Percentiles rank a stretch among this genome's conserved stretches.
Conservation (phyloP, 2,329 filamentous ascomycete genomes). For the Rugonectria rugulosa region DNA sequence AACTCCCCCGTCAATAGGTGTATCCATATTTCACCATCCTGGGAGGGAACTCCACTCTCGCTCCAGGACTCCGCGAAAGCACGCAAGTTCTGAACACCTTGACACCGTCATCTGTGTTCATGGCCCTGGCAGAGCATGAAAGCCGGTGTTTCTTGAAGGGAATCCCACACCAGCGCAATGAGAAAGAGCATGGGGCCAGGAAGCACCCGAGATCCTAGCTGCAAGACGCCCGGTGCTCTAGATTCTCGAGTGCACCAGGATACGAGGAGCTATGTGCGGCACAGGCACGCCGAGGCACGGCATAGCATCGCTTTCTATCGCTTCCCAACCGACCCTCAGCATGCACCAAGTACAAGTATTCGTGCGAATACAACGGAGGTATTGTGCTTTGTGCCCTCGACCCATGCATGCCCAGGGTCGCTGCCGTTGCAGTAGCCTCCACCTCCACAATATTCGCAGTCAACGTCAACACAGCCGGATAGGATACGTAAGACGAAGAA, state of each 20-base stretch:
- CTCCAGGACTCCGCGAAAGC: conserved; percentile 4
- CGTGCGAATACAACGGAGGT: too few species aligned
- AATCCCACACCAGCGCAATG: conserved; percentile 10
- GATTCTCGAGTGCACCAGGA: conserved; percentile 2
- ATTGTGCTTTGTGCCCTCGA: conserved; percentile 1
- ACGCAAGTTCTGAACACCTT: conserved; percentile 14
- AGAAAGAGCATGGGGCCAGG: conserved; percentile 1
- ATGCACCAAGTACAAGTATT: background rate
- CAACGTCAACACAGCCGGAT: background rate
- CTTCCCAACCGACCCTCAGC: conserved; percentile 11
- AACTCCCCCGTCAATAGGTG: too few species aligned
- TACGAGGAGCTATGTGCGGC: conserved; percentile 1
- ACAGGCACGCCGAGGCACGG: conserved; percentile 5
- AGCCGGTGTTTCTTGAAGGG: conserved; percentile 12
- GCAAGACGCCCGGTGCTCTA: background rate
- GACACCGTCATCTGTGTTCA: conserved; percentile 21
- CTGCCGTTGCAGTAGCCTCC: background rate
- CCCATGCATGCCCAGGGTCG: conserved; percentile 6
- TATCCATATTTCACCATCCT: conserved; percentile 10
- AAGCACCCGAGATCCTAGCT: background rate
- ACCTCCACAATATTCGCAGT: conserved; percentile 7
- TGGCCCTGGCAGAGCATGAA: conserved; percentile 15
- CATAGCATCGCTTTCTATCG: conserved; percentile 2
- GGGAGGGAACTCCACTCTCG: conserved; percentile 2
- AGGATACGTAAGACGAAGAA: background rate